Percentiles rank a stretch among this genome's conserved stretches.
These are phyloP conservation scores for Exophiala sp. DNA, from an alignment of 2,329 filamentous ascomycete species.

Conservation along the genomic window DNA sequence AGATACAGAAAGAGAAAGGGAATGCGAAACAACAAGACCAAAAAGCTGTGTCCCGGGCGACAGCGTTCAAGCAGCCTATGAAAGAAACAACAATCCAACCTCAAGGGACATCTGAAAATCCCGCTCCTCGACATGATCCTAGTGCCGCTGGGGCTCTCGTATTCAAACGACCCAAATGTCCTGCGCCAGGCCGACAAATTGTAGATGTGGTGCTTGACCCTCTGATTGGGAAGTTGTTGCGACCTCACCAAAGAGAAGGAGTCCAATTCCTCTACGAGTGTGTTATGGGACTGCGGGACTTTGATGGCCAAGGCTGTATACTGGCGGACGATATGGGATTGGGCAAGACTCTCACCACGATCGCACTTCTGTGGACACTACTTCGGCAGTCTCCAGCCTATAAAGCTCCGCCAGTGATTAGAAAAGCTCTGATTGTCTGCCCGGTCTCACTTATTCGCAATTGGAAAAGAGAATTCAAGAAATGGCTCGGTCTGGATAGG, in stretches of 20 bases:
- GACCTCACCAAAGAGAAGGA: constrained; percentile 66
- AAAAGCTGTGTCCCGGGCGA: constrained; percentile 29
- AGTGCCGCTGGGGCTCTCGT: constrained; percentile 58
- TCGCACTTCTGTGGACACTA: constrained; percentile 67
- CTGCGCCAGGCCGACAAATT: constrained; percentile 60
- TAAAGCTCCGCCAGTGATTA: constrained; percentile 56
- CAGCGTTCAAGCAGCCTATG: constrained; percentile 61
- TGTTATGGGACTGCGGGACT: constrained; percentile 67
- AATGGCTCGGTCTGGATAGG: constrained; percentile 69
- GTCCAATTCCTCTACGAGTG: constrained; percentile 71
- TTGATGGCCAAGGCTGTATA: constrained; percentile 65
- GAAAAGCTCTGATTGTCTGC: constrained; percentile 69
- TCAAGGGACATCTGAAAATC: constrained; percentile 44
- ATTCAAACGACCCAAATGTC: constrained; percentile 59
- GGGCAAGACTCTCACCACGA: constrained; percentile 71
- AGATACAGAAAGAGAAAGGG: constrained; percentile 31
- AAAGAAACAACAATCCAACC: constrained; percentile 51
- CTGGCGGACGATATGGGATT: constrained; percentile 74
- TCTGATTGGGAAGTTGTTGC: constrained; percentile 58
- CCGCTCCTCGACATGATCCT: constrained; percentile 64
- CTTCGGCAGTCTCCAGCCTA: constrained; percentile 68
- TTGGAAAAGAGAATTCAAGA: constrained; percentile 69
- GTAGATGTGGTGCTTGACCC: constrained; percentile 73
- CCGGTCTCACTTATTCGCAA: constrained; percentile 70
- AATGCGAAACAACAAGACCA: constrained; percentile 35